Evolutionary conservation across 305 asterid genomes (phyloP).

Genomic region (Salvia sclarea): DNA sequence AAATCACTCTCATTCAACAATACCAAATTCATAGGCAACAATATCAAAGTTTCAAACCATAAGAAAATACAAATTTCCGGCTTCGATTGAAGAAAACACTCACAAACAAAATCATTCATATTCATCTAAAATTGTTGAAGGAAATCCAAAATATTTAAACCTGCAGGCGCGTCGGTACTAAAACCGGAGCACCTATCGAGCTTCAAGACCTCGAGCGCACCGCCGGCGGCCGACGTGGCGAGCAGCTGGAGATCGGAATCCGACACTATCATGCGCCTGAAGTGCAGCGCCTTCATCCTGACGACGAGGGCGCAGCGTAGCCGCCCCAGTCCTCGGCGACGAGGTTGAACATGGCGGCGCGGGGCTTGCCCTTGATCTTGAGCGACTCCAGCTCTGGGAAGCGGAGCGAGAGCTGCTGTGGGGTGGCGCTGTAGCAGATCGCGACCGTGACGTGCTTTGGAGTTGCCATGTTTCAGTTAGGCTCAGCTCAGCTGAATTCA

Average conservation of each 20-base stretch:
- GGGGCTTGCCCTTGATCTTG: conserved; percentile 86
- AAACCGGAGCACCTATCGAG: conserved; percentile 82
- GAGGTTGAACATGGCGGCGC: conserved; percentile 88
- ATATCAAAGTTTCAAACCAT: background rate
- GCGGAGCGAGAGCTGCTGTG: conserved; percentile 53
- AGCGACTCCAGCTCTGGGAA: conserved; percentile 74
- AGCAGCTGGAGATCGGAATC: conserved; percentile 73
- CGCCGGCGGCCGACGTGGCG: conserved; percentile 43
- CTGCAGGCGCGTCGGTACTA: conserved; percentile 70
- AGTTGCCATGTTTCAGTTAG: too few relatives aligned
- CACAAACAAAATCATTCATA: background rate
- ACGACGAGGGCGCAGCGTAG: conserved; percentile 64
- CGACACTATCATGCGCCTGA: conserved; percentile 77
- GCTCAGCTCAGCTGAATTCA: too few relatives aligned
- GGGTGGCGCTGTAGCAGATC: conserved; percentile 69
- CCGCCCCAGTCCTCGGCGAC: conserved; percentile 95
- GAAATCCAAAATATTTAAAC: conserved; percentile 27
- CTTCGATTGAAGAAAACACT: background rate
- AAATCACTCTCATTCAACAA: too few relatives aligned
- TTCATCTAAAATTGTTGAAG: background rate
- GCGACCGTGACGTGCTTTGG: conserved; percentile 84
- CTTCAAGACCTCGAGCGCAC: conserved; percentile 55
- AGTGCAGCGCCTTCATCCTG: conserved; percentile 59
- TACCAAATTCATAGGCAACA: background rate
- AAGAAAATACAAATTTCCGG: background rate